phyloP scores from a whole-genome alignment of 352 stramenopile genomes.

The Phytophthora pini region DNA sequence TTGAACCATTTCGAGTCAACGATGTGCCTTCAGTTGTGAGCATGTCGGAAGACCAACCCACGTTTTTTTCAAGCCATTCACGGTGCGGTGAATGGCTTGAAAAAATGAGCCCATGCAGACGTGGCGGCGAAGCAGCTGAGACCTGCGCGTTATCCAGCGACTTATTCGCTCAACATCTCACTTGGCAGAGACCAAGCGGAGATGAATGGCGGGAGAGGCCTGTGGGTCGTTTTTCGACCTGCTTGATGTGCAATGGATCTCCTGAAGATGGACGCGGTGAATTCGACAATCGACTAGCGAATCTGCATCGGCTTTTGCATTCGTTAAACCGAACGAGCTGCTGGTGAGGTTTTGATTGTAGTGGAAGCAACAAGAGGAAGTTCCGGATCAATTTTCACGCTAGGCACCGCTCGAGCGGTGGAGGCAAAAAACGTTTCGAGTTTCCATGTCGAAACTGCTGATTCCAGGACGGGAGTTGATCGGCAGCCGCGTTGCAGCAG shows the following conservation, averaged over 20 bases:
- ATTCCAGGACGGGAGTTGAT: not conserved
- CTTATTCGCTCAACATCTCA: constrained; percentile 23
- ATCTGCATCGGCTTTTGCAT: not conserved
- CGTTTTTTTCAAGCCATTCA: too few relatives aligned
- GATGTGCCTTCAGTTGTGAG: constrained; percentile 6
- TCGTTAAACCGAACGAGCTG: too few relatives aligned
- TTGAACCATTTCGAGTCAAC: constrained; percentile 4
- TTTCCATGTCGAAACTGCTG: not conserved
- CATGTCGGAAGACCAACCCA: constrained; percentile 8
- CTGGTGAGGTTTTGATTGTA: too few relatives aligned
- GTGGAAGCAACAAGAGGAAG: too few relatives aligned
- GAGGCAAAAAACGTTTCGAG: too few relatives aligned
- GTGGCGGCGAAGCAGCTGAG: constrained; percentile 15
- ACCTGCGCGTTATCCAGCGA: constrained; percentile 1
- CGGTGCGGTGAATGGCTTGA: constrained; percentile 8
- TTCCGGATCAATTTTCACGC: too few relatives aligned
- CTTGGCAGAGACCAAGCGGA: constrained; percentile 18
- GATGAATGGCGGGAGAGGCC: constrained; percentile 17
- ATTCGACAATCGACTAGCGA: constrained; percentile 17
- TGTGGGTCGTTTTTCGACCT: not conserved
- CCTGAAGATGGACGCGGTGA: not conserved
- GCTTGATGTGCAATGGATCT: constrained; percentile 20
- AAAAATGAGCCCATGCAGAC: constrained; percentile 15
- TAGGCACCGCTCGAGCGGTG: too few relatives aligned
- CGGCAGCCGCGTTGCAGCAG: not conserved